A percentile compares a stretch with the other conserved stretches of the same genome.
phyloP scores from a whole-genome alignment of 768 basidiomycete genomes.

The Lactarius akahatsu region DNA sequence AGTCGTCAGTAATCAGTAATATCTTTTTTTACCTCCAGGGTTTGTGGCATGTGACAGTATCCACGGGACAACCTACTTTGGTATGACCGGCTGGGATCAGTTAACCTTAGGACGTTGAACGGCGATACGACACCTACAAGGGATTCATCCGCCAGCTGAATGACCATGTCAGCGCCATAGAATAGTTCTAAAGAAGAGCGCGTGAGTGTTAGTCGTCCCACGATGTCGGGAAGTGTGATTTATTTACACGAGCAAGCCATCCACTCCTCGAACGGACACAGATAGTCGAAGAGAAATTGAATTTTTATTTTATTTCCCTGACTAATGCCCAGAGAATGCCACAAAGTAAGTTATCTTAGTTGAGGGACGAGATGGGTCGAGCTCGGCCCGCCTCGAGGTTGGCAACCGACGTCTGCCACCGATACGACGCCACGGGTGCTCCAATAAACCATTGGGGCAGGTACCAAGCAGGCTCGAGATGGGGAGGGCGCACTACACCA shows the following conservation, averaged over 20 bases:
- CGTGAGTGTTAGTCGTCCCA: neutral
- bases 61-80: neutral
- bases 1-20: neutral
- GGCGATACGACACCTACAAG: neutral
- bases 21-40: neutral
- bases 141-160: neutral
- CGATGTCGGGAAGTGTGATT: too few relatives aligned
- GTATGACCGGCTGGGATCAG: neutral
- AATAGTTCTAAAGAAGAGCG: neutral
- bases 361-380: too few relatives aligned
- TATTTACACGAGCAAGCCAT: too few relatives aligned
- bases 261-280: too few relatives aligned
- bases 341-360: neutral
- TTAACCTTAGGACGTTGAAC: neutral
- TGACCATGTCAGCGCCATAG: neutral
- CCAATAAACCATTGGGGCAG: neutral
- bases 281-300: neutral
- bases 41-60: neutral
- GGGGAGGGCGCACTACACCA: slow-evolving; percentile 33
- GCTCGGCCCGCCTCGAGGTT: neutral
- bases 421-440: neutral
- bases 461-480: neutral
- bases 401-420: neutral
- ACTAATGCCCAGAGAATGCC: neutral
- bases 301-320: neutral